Conservation (phyloP, 1,284 basidiomycete species). For the Termitomyces sp. region DNA sequence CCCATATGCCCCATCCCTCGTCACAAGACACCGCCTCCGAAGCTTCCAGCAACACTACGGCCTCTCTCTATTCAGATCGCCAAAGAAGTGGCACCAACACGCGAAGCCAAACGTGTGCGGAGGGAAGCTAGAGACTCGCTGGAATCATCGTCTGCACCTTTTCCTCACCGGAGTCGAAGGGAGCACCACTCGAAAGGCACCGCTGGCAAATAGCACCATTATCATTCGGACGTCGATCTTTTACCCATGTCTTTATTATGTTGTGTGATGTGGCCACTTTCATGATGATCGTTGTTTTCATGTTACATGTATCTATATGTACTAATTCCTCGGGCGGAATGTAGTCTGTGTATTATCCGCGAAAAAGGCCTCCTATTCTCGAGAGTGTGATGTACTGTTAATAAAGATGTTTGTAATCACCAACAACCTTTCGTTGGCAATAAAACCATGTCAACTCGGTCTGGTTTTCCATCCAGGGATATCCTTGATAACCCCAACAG, state of each 20-base stretch:
- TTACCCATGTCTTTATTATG: background rate
- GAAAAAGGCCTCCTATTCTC: no score
- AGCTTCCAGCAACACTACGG: no score
- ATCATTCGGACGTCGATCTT: background rate
- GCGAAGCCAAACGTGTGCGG: background rate
- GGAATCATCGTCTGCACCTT: background rate
- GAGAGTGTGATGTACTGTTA: no score
- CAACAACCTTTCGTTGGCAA: no score
- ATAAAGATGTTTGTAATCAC: background rate
- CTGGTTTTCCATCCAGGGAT: no score
- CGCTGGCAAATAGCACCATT: background rate
- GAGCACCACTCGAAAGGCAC: background rate
- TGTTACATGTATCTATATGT: background rate
- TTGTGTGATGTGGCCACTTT: background rate
- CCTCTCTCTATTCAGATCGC: background rate
- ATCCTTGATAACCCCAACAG: no score
- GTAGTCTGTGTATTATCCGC: no score
- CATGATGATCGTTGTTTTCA: background rate
- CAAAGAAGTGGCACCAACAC: background rate
- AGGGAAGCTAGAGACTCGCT: background rate
- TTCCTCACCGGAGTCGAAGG: background rate
- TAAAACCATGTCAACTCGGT: no score
- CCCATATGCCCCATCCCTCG: background rate
- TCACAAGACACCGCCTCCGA: background rate
- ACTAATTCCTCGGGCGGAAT: background rate